Evolutionary conservation across 1,284 basidiomycete species (phyloP).

Genomic region (Mycosarcoma maydis): DNA sequence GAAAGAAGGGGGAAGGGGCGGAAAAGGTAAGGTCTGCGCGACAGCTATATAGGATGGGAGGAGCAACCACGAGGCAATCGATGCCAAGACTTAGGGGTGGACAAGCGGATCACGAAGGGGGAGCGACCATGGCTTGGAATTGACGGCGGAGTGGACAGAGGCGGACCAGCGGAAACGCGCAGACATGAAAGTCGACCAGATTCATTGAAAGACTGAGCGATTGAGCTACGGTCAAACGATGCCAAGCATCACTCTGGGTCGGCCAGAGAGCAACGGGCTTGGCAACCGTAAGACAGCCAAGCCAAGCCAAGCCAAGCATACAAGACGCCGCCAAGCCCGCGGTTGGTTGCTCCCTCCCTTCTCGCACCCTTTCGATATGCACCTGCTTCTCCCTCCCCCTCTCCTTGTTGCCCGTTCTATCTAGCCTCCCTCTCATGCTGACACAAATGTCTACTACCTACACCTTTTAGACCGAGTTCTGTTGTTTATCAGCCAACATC

Average conservation of each 20-base stretch:
- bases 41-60: conserved; percentile 22
- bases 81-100: conserved; percentile 21
- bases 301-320: conserved; percentile 5
- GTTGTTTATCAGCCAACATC: too few species aligned
- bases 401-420: too few species aligned
- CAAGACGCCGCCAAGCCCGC: conserved; percentile 8
- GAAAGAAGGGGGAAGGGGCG: conserved; percentile 1
- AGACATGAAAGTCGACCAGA: too few species aligned
- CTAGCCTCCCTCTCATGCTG: too few species aligned
- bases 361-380: not conserved
- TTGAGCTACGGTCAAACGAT: too few species aligned
- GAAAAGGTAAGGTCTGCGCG: not conserved
- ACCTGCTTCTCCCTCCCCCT: too few species aligned
- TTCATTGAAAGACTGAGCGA: too few species aligned
- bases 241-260: conserved; percentile 1
- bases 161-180: not conserved
- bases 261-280: not conserved
- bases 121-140: not conserved
- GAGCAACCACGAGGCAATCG: conserved; percentile 25
- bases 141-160: not conserved
- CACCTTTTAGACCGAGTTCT: too few species aligned
- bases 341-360: not conserved
- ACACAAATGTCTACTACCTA: too few species aligned
- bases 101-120: not conserved
- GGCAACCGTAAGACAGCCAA: not conserved